A percentile compares a stretch with the other conserved stretches of the same genome.
phyloP scores from a whole-genome alignment of 208 protist species.

The Wallacemonas sp. region DNA sequence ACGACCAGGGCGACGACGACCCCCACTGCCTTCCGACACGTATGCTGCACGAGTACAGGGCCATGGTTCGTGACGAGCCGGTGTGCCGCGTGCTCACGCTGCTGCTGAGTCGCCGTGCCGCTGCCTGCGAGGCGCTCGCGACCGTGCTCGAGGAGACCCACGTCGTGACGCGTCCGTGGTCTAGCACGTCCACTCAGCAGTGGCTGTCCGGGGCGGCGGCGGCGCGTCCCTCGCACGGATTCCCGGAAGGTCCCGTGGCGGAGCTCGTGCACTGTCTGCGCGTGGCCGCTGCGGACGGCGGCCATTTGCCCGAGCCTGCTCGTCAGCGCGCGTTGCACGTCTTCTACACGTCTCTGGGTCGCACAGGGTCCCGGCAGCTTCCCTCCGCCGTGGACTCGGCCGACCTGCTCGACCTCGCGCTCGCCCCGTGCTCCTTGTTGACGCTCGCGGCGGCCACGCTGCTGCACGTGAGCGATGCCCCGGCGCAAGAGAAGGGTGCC shows the following conservation, averaged over 20 bases:
- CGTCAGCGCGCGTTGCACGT: slow-evolving; percentile 13
- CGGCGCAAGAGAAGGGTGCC: background rate
- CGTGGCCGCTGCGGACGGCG: background rate
- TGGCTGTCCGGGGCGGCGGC: too few species aligned
- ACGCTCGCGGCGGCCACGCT: background rate
- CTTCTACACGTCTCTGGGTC: slow-evolving; percentile 4
- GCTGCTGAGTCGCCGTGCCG: background rate
- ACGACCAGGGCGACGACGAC: background rate
- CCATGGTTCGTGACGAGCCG: slow-evolving; percentile 4
- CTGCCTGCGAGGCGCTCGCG: slow-evolving; percentile 4
- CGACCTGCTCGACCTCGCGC: slow-evolving; percentile 1
- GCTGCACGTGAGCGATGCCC: slow-evolving; percentile 14
- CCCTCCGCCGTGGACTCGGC: background rate
- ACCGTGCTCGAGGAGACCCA: slow-evolving; percentile 9
- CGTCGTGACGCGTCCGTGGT: background rate
- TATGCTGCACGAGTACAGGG: background rate
- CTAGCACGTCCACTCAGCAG: too few species aligned
- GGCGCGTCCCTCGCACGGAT: background rate
- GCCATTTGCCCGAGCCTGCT: background rate
- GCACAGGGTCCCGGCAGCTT: background rate
- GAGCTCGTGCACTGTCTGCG: slow-evolving; percentile 11
- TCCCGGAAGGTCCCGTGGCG: background rate
- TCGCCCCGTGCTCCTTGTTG: slow-evolving; percentile 9
- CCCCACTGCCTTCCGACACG: background rate
- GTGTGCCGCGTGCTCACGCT: slow-evolving; percentile 10